These are phyloP conservation scores for Magnolia changhungtana DNA, from an alignment of 164 flowering plant genomes.

Conservation along the genomic window DNA sequence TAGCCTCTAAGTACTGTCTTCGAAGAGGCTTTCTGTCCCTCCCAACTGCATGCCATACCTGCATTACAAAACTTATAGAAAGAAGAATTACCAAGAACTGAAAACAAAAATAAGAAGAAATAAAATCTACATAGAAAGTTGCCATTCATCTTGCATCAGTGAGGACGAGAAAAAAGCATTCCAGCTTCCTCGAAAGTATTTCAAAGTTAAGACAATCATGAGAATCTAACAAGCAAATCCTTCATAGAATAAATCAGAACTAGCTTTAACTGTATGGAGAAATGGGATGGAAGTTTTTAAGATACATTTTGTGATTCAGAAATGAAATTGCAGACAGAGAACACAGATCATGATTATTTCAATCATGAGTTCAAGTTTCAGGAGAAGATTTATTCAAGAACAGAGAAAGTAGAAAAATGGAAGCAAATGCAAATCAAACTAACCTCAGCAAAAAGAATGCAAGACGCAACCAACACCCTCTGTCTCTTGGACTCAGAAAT, in stretches of 20 bases:
- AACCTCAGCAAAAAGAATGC: conserved; percentile 96
- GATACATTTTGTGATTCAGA: neutral
- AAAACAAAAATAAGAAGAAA: neutral
- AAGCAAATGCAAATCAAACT: conserved; percentile 19
- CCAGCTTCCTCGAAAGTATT: too few species aligned
- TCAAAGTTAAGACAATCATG: too few species aligned
- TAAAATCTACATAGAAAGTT: too few species aligned
- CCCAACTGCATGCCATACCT: conserved; percentile 95
- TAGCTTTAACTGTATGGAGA: neutral
- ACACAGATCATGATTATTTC: neutral
- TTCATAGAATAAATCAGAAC: neutral
- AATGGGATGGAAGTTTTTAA: neutral
- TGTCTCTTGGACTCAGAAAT: conserved; percentile 95
- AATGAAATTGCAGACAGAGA: neutral
- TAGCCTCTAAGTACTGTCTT: conserved; percentile 83
- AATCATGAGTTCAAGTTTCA: neutral
- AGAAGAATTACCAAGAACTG: conserved; percentile 3
- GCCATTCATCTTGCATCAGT: too few species aligned
- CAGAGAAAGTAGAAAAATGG: neutral
- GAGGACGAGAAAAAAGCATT: too few species aligned
- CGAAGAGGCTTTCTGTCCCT: conserved; percentile 79
- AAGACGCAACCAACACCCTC: conserved; percentile 95
- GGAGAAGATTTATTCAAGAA: neutral
- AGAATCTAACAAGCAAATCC: too few species aligned
- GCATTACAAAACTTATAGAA: conserved; percentile 25